Evolutionary conservation across 306 rosid species (phyloP).

Genomic region (Cicer judaicum): DNA sequence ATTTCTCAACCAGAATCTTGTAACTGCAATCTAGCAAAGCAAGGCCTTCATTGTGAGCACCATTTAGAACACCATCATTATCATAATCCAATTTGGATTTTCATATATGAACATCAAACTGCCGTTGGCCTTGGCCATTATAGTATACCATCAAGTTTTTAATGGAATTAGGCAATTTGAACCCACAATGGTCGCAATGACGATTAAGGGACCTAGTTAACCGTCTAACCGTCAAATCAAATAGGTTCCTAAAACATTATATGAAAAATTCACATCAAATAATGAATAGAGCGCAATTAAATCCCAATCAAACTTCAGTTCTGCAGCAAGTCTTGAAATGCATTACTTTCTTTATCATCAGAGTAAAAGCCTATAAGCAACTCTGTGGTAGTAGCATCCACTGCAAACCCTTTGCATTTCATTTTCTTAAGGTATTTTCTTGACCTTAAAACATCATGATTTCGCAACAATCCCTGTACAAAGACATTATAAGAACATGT

Average conservation of each 20-base stretch:
- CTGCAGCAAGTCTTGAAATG: conserved; percentile 38
- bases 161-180: background rate
- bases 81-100: conserved; percentile 8
- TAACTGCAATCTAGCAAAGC: conserved; percentile 22
- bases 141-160: background rate
- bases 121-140: background rate
- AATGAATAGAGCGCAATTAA: background rate
- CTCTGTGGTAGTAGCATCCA: conserved; percentile 40
- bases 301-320: conserved; percentile 28
- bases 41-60: background rate
- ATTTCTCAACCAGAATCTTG: background rate
- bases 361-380: conserved; percentile 31
- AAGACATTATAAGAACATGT: conserved; percentile 41
- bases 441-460: conserved; percentile 37
- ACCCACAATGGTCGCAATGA: background rate
- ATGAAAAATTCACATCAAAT: background rate
- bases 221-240: background rate
- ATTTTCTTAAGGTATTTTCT: conserved; percentile 41
- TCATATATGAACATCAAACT: background rate
- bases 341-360: conserved; percentile 22
- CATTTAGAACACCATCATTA: conserved; percentile 1
- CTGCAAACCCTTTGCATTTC: conserved; percentile 31
- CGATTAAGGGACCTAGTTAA: background rate
- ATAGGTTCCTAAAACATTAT: conserved; percentile 5
- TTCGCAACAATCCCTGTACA: conserved; percentile 46